Evolutionary conservation across 148 eudicot genomes (phyloP).

Genomic region (Nepenthes gracilis): DNA sequence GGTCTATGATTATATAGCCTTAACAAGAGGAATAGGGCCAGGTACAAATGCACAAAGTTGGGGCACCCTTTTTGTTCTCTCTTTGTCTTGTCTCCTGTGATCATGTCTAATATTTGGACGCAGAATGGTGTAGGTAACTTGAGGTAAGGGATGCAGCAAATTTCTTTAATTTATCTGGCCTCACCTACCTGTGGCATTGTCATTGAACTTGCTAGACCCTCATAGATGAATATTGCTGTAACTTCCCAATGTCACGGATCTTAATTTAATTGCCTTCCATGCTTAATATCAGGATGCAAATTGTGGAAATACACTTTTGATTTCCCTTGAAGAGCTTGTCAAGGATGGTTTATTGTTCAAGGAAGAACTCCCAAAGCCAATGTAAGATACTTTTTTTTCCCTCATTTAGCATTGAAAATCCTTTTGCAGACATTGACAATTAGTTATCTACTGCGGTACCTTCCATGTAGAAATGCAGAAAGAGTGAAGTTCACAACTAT

Average conservation of each 20-base stretch:
- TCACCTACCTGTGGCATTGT: too few relatives aligned
- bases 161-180: too few relatives aligned
- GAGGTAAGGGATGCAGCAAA: too few relatives aligned
- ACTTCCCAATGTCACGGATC: background rate
- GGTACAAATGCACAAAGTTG: too few relatives aligned
- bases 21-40: too few relatives aligned
- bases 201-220: too few relatives aligned
- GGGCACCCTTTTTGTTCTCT: too few relatives aligned
- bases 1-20: too few relatives aligned
- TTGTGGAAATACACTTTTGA: slow-evolving; percentile 93
- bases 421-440: background rate
- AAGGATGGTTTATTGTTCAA: slow-evolving; percentile 74
- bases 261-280: background rate
- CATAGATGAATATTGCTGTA: too few relatives aligned
- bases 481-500: slow-evolving; percentile 51
- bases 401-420: background rate
- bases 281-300: slow-evolving; percentile 73
- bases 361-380: slow-evolving; percentile 77
- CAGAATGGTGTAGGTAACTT: too few relatives aligned
- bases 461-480: slow-evolving; percentile 43
- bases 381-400: slow-evolving; percentile 30
- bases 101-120: too few relatives aligned
- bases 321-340: slow-evolving; percentile 93
- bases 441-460: background rate
- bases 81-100: too few relatives aligned